Evolutionary conservation across 176 grass and related monocot genomes (phyloP), one percentile per base, ranked within the genome.

Genomic region (Oryza australiensis): DNA sequence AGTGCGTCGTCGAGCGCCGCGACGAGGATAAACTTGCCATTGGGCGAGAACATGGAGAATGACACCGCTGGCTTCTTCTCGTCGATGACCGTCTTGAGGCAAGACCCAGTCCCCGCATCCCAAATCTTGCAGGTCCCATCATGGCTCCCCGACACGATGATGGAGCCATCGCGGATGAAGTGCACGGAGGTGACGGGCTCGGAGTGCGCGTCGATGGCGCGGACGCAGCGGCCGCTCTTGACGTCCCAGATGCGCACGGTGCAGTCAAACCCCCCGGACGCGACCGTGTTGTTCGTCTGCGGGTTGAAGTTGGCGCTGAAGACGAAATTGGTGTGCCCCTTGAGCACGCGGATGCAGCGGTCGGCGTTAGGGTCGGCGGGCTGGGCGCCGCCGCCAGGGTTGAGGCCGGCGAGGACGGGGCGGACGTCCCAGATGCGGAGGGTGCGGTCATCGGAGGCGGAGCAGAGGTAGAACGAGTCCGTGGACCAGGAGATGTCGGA

Each of bases 121-220:
- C 95, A 98, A 78, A 98, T 92, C 88, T 98, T 98, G 88, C 95
- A 98, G 32, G 86, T 89, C 26, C 95, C 92, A 6, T 98, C 95
- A 34, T 94, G 95, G 79, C 95, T 95, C 34, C 86, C 85, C 0
- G 95, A 98, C 7, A 98, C 95, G 20, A 98, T 90, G 82, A 98
- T 93, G n/a, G 95, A 98, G 2, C 92, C 92, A n/a, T 98, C 90
- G 75, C 86, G 74, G 22, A 93, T 92, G 67, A 98, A 98, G 81
- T 98, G 87, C 7, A 98, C 92, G 3, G 96, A 90, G 30, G 96
- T 98, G 24, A 98, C 88, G 10, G 90, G 85, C 3, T 89, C 87
- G 16, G 88, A 82, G 79, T 95, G 96, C 46, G 96, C 90, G 7
- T 98, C 83, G 65, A 98, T 98, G 45, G 62, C 9, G 73, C 70